Conservation (phyloP, 148 eudicot species). For the Pharnaceum exiguum region DNA sequence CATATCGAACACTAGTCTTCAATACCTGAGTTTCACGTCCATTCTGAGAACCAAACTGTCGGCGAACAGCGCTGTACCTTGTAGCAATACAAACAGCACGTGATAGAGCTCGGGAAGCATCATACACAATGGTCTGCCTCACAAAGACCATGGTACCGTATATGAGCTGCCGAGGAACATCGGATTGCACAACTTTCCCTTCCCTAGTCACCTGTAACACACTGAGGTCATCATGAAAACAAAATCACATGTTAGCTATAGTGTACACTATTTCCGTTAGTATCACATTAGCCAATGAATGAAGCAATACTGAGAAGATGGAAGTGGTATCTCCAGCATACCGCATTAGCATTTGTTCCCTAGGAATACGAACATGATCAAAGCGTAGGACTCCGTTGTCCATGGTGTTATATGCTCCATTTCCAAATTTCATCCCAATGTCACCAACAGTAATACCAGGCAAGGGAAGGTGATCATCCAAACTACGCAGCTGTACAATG, state of each 20-base stretch:
- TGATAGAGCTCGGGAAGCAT: slow-evolving; percentile 85
- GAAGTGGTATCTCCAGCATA: slow-evolving; percentile 16
- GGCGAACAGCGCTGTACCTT: slow-evolving; percentile 92
- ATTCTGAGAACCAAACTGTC: slow-evolving; percentile 86
- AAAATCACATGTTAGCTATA: too few relatives aligned
- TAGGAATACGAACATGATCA: slow-evolving; percentile 90
- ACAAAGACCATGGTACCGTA: slow-evolving; percentile 97
- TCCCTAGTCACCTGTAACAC: slow-evolving; percentile 88
- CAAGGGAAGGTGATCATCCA: slow-evolving; percentile 89
- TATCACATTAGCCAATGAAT: not conserved
- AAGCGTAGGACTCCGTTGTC: slow-evolving; percentile 88
- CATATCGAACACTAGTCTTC: not conserved
- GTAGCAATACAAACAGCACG: slow-evolving; percentile 92
- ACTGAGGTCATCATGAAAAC: slow-evolving; percentile 29
- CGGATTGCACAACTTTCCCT: slow-evolving; percentile 68
- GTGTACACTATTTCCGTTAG: too few relatives aligned
- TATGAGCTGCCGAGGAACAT: slow-evolving; percentile 83
- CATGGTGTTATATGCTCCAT: slow-evolving; percentile 95
- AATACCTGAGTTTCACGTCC: slow-evolving; percentile 94
- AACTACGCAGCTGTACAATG: slow-evolving; percentile 87
- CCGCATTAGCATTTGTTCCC: slow-evolving; percentile 98
- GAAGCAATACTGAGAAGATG: not conserved
- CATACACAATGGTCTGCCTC: slow-evolving; percentile 74
- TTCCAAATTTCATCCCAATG: slow-evolving; percentile 96
- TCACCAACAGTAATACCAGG: slow-evolving; percentile 92